Percentiles rank a stretch among this genome's conserved stretches.
These are phyloP conservation scores for Trichophyton equinum DNA, from an alignment of 2,329 filamentous ascomycete genomes.

Conservation along the genomic window DNA sequence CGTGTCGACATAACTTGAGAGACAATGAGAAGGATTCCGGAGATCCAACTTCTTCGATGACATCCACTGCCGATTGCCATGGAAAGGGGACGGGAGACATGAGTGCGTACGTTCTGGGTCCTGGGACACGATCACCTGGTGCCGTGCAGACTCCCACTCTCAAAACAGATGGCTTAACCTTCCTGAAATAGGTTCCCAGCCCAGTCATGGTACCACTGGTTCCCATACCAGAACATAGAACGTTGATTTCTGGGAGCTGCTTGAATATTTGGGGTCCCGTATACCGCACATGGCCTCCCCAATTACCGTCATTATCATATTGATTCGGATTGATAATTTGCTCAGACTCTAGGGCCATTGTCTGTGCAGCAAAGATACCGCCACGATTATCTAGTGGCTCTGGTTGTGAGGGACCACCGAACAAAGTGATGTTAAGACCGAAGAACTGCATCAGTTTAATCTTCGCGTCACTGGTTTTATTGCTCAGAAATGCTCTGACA, in stretches of 20 bases:
- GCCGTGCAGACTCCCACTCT: slow-evolving; percentile 42
- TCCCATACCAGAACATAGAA: slow-evolving; percentile 47
- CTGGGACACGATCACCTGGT: slow-evolving; percentile 45
- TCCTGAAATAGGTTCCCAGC: slow-evolving; percentile 39
- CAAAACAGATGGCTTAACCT: slow-evolving; percentile 30
- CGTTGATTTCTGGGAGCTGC: slow-evolving; percentile 44
- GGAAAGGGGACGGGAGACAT: slow-evolving; percentile 44
- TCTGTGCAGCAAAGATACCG: slow-evolving; percentile 39
- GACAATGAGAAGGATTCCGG: slow-evolving; percentile 43
- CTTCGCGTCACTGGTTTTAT: slow-evolving; percentile 45
- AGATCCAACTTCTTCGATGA: slow-evolving; percentile 45
- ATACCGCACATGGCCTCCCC: slow-evolving; percentile 47
- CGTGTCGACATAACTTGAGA: slow-evolving; percentile 43
- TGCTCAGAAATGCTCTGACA: slow-evolving; percentile 44
- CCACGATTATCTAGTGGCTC: slow-evolving; percentile 43
- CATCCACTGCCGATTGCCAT: slow-evolving; percentile 45
- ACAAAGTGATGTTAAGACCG: slow-evolving; percentile 42
- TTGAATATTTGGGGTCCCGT: slow-evolving; percentile 47
- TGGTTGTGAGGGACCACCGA: slow-evolving; percentile 47
- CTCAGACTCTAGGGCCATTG: slow-evolving; percentile 32
- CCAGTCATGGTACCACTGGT: slow-evolving; percentile 43
- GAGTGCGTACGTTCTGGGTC: slow-evolving; percentile 42
- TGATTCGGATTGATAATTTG: slow-evolving; percentile 43
- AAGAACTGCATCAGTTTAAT: slow-evolving; percentile 49
- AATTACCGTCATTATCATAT: slow-evolving; percentile 39